Evolutionary conservation across 176 grass and related monocot genomes (phyloP), one percentile per base, ranked within the genome.

Genomic region (Rhipidocladum racemiflorum): DNA sequence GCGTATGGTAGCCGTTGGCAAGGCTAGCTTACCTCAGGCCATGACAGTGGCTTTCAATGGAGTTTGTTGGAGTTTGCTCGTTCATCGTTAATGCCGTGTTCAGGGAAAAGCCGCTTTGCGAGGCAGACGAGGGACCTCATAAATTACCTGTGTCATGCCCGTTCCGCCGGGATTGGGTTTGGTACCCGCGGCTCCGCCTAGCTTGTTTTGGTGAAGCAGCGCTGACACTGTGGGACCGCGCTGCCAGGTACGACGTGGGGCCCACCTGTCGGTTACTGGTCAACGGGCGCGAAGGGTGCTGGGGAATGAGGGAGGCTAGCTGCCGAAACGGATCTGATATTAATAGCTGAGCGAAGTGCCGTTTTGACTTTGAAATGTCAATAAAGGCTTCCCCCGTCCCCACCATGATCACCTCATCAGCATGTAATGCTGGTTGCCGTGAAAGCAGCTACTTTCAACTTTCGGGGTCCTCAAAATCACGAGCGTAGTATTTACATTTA

Each of bases 41-140:
- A 78, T 78, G 80, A 38, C 82, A 67, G 15, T 72, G 67, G 13
- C 68, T 84, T 80, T 68, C 50, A 66, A 68, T 61, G 75, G 75
- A 84, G 61, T 84, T 74, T 68, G 81, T 53, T 80, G 81, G 68
- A 30, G 61, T 14, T 34, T 24, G 61, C 14, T 34, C 81, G 76
- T 70, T 82, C 53, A 82, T 81, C 50, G 71, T 43, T 79, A 46
- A 80, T 84, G 68, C 81, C 76, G 76, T 80, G 87, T 78, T 78
- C 60, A 55, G 57, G 36, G 18, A 53, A 53, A 46, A 64, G 80
- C 46, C 43, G 55, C 24, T 11, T 12, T 0, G 17, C 17, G 29
- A 59, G 81, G 75, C 44, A 36, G 65, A 71, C 69, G 69, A 81
- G n/a, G n/a, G 69, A 28, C 67, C 46, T 74, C 25, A 36, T 80